Conservation (phyloP, 2,329 filamentous ascomycete species). For the Graphilbum sp. region DNA sequence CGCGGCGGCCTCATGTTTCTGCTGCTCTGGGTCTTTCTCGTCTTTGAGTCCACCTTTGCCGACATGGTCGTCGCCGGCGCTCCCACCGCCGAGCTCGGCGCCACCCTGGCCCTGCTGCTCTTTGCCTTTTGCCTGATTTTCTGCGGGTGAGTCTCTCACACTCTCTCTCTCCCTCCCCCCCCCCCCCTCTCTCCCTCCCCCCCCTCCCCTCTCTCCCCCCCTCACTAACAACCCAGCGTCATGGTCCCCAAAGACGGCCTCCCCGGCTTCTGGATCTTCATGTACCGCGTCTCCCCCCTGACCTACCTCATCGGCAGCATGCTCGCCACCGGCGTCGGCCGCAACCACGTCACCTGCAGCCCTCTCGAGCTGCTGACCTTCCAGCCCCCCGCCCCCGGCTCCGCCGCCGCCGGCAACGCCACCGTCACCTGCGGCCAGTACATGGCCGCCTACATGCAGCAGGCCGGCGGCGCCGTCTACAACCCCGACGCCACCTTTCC, state of each 20-base stretch:
- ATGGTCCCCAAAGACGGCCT: constrained; percentile 39
- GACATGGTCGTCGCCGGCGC: constrained; percentile 54
- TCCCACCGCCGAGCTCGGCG: constrained; percentile 51
- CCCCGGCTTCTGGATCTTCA: constrained; percentile 63
- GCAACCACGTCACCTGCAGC: constrained; percentile 33
- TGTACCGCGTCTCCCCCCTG: constrained; percentile 47
- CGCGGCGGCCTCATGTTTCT: constrained; percentile 68
- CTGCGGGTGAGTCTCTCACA: constrained; percentile 30
- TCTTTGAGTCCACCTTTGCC: constrained; percentile 56
- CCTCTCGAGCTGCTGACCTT: constrained; percentile 45
- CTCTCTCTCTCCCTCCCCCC: background rate
- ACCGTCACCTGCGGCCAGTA: constrained; percentile 50
- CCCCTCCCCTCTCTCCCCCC: background rate
- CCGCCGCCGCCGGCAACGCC: background rate
- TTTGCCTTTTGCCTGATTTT: constrained; percentile 41
- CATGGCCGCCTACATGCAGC: constrained; percentile 35
- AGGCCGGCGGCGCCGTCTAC: constrained; percentile 38
- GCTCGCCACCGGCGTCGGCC: constrained; percentile 47
- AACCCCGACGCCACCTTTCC: constrained; percentile 35
- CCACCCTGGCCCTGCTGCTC: constrained; percentile 43
- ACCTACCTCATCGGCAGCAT: constrained; percentile 51
- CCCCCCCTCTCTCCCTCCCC: background rate
- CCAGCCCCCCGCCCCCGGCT: constrained; percentile 31
- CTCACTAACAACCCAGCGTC: too few species aligned
- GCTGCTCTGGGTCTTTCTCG: constrained; percentile 59